A percentile compares a stretch with the other conserved stretches of the same genome.
Conservation (phyloP, 2,329 filamentous ascomycete species). For the Thielaviopsis cerberus region DNA sequence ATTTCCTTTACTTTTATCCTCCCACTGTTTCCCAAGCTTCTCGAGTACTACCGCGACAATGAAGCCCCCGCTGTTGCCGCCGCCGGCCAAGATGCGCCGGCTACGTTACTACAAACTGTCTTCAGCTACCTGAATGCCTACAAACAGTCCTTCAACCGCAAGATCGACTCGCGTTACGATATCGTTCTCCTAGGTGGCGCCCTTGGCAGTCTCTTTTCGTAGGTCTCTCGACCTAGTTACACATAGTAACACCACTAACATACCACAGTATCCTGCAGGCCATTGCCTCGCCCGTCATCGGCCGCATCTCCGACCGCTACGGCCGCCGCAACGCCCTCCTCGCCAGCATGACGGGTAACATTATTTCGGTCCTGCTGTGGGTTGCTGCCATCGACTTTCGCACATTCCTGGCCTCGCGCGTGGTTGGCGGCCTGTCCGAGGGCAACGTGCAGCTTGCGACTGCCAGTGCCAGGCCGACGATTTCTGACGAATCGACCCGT, state of each 20-base stretch:
- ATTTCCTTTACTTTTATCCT: conserved; percentile 98
- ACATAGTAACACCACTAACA: neutral
- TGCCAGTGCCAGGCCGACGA: conserved; percentile 89
- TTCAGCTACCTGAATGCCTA: conserved; percentile 77
- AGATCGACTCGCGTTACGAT: conserved; percentile 91
- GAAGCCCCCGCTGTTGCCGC: conserved; percentile 48
- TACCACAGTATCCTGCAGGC: conserved; percentile 61
- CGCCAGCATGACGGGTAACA: conserved; percentile 83
- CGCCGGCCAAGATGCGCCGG: conserved; percentile 25
- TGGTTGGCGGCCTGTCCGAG: conserved; percentile 86
- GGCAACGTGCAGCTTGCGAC: conserved; percentile 93
- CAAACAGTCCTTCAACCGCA: conserved; percentile 78
- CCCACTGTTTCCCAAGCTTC: conserved; percentile 81
- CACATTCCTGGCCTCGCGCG: conserved; percentile 80
- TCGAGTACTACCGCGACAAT: conserved; percentile 85
- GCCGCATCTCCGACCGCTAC: conserved; percentile 69
- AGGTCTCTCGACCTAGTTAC: conserved; percentile 13
- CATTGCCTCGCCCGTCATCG: conserved; percentile 79
- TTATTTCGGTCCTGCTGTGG: conserved; percentile 85
- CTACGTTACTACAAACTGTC: conserved; percentile 59
- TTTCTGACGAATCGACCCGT: conserved; percentile 67
- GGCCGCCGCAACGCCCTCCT: conserved; percentile 75
- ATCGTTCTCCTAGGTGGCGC: conserved; percentile 89
- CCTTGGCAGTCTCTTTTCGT: conserved; percentile 76
- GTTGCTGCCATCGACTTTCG: conserved; percentile 84